These are phyloP conservation scores for Marasmius fiardii DNA, from an alignment of 1,284 basidiomycete species.

Conservation along the genomic window DNA sequence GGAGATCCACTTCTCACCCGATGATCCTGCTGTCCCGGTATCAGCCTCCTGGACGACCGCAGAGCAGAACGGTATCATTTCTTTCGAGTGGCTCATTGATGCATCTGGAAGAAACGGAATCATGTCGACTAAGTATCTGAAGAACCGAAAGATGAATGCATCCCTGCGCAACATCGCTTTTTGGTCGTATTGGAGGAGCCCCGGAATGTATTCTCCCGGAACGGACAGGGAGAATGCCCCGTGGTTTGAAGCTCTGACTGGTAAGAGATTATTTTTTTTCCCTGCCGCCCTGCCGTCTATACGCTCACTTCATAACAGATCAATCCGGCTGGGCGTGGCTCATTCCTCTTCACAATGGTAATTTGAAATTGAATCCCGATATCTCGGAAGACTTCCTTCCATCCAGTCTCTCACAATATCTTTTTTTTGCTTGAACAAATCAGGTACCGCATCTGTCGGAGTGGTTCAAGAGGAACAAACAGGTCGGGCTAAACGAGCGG, in stretches of 20 bases:
- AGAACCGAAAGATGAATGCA: constrained; percentile 41
- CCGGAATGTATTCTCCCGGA: constrained; percentile 31
- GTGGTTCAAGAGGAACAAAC: constrained; percentile 29
- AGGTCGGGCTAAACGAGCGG: constrained; percentile 18
- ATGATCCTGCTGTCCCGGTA: constrained; percentile 22
- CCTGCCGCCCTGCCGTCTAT: not conserved
- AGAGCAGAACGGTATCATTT: constrained; percentile 27
- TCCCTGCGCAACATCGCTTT: constrained; percentile 43
- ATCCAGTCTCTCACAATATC: no score
- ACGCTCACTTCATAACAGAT: constrained; percentile 19
- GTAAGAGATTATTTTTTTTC: constrained; percentile 18
- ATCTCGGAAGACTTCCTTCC: no score
- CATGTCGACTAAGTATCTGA: constrained; percentile 45
- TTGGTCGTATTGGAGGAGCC: constrained; percentile 52
- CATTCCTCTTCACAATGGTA: constrained; percentile 33
- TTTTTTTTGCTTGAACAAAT: not conserved
- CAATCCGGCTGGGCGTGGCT: constrained; percentile 42
- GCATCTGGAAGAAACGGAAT: constrained; percentile 44
- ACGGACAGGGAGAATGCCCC: constrained; percentile 33
- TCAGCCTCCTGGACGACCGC: constrained; percentile 32
- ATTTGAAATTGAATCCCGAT: no score
- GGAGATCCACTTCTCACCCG: constrained; percentile 19
- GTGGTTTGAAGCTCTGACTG: constrained; percentile 38
- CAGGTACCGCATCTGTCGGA: constrained; percentile 30
- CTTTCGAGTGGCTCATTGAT: constrained; percentile 44